Conservation (phyloP, 805 yeast genomes). For the Ogataea nonfermentans region DNA sequence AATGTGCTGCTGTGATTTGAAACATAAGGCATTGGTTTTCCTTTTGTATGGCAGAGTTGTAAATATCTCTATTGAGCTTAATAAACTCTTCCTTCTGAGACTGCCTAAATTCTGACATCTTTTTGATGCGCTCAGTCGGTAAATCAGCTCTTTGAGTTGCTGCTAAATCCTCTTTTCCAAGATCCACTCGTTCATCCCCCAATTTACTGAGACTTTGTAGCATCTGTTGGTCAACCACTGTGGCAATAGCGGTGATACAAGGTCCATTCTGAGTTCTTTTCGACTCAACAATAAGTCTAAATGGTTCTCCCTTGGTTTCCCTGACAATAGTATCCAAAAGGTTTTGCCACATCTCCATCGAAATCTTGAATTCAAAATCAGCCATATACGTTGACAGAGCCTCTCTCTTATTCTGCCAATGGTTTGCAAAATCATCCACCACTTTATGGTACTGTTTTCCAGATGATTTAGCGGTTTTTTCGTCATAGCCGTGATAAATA, state of each 20-base stretch:
- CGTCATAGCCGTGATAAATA: slow-evolving; percentile 47
- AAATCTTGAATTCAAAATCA: slow-evolving; percentile 61
- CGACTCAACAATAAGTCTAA: slow-evolving; percentile 34
- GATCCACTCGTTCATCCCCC: slow-evolving; percentile 21
- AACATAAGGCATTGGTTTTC: slow-evolving; percentile 33
- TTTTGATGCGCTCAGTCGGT: slow-evolving; percentile 25
- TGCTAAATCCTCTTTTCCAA: slow-evolving; percentile 19
- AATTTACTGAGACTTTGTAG: slow-evolving; percentile 16
- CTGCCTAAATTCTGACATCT: slow-evolving; percentile 17
- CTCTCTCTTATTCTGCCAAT: slow-evolving; percentile 34
- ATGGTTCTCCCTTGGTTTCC: slow-evolving; percentile 34
- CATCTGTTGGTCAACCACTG: slow-evolving; percentile 15
- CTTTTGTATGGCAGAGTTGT: slow-evolving; percentile 16
- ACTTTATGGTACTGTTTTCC: slow-evolving; percentile 16
- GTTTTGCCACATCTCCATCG: slow-evolving; percentile 51
- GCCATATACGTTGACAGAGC: slow-evolving; percentile 52
- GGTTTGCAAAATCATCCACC: slow-evolving; percentile 28
- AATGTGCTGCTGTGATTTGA: slow-evolving; percentile 36
- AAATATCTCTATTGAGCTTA: slow-evolving; percentile 20
- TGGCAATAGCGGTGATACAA: slow-evolving; percentile 18
- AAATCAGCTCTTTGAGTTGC: slow-evolving; percentile 15
- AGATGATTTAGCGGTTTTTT: neutral
- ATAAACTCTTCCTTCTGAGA: slow-evolving; percentile 17
- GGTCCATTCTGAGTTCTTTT: neutral
- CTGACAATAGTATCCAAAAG: slow-evolving; percentile 40